A percentile compares a stretch with the other conserved stretches of the same genome.
Conservation (phyloP, 805 yeast genomes). For the Sungouiella thailandica region DNA sequence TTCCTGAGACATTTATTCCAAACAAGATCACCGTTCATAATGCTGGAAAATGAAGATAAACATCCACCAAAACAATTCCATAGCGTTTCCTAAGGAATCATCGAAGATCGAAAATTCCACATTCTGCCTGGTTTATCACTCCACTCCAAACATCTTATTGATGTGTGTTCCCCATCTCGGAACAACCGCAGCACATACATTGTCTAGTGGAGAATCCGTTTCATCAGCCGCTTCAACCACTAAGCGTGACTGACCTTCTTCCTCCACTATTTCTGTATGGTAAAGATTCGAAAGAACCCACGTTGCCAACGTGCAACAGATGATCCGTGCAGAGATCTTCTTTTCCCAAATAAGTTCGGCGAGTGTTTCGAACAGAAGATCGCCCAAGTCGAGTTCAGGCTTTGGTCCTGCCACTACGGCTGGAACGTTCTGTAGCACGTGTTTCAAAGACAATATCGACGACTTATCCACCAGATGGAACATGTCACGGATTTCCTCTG, state of each 20-base stretch:
- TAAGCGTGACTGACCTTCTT: conserved; percentile 3
- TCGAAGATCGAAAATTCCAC: too few species aligned
- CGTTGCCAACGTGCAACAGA: conserved; percentile 31
- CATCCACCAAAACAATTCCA: too few species aligned
- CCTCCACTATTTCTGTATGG: conserved; percentile 6
- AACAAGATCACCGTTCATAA: too few species aligned
- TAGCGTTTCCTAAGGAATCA: too few species aligned
- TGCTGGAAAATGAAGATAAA: too few species aligned
- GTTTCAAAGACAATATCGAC: conserved; percentile 9
- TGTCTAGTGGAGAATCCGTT: conserved; percentile 7
- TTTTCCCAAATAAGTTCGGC: conserved; percentile 14
- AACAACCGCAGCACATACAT: conserved; percentile 12
- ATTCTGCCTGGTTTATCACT: too few species aligned
- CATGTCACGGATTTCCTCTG: background rate
- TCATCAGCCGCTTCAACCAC: conserved; percentile 1
- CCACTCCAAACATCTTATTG: conserved; percentile 32
- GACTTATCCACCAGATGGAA: background rate
- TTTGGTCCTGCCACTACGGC: conserved; percentile 6
- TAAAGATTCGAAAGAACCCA: conserved; percentile 29
- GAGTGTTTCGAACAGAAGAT: conserved; percentile 9
- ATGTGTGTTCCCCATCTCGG: conserved; percentile 23
- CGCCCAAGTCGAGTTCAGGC: too few species aligned
- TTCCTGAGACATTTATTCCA: too few species aligned
- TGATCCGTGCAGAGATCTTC: conserved; percentile 23
- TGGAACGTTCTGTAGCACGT: conserved; percentile 10